phyloP scores from a whole-genome alignment of 2,329 filamentous ascomycete genomes.

The Endoconidiophora laricicola region DNA sequence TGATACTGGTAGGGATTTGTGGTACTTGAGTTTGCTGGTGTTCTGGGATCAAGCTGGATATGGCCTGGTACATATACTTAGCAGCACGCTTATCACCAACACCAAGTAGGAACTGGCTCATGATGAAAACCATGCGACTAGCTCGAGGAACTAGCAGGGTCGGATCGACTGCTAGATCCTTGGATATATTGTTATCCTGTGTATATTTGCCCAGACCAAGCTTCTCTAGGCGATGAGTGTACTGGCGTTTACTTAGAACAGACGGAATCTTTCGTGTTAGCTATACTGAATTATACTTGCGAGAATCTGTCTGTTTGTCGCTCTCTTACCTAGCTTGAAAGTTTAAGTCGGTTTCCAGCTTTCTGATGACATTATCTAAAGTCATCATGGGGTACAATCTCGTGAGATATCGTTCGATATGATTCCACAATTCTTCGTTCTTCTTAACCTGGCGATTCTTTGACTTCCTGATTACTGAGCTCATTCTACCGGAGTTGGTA shows the following conservation, averaged over 20 bases:
- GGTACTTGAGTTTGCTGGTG: too few species aligned
- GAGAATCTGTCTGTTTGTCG: neutral
- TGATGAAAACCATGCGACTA: too few species aligned
- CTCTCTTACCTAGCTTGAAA: neutral
- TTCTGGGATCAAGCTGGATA: neutral
- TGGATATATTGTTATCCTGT: neutral
- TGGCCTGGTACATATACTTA: neutral
- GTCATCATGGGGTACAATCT: neutral
- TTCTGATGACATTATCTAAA: neutral
- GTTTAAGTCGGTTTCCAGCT: neutral
- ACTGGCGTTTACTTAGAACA: conserved; percentile 18
- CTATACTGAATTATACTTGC: neutral
- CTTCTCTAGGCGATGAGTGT: conserved; percentile 19
- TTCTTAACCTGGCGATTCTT: neutral
- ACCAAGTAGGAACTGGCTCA: too few species aligned
- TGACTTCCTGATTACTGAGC: too few species aligned
- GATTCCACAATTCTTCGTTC: neutral
- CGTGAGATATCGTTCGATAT: neutral
- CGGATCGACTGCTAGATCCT: conserved; percentile 1
- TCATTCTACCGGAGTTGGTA: too few species aligned
- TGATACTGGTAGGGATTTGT: too few species aligned
- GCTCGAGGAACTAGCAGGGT: too few species aligned
- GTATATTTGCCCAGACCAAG: conserved; percentile 19
- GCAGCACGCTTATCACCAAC: too few species aligned
- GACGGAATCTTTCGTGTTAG: neutral